Percentiles rank a stretch among this genome's conserved stretches.
Evolutionary conservation across 192 early-diverging fungal species (phyloP).

Genomic region (Lobosporangium transversale): DNA sequence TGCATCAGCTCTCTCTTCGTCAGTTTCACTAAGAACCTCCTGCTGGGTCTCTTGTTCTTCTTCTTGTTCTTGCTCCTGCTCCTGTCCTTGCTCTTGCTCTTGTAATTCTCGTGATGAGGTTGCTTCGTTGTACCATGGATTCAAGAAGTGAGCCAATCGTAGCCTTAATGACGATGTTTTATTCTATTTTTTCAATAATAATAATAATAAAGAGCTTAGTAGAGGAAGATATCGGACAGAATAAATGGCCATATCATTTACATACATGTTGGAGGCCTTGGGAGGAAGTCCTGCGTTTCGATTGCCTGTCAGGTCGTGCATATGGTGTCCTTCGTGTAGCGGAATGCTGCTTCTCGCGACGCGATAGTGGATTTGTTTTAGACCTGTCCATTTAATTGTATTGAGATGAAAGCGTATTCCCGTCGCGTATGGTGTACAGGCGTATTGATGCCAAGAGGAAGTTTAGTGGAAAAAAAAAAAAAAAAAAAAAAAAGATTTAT

Average conservation of each 20-base stretch:
- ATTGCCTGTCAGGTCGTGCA: not conserved
- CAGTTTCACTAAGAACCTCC: too few relatives aligned
- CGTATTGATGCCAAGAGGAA: too few relatives aligned
- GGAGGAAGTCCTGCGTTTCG: not conserved
- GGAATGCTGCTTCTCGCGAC: not conserved
- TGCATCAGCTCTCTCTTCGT: too few relatives aligned
- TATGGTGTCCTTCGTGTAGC: not conserved
- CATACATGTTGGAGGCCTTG: not conserved
- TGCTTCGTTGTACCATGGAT: constrained; percentile 8
- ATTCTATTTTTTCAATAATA: not conserved
- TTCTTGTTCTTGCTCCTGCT: not conserved
- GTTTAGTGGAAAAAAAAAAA: too few relatives aligned
- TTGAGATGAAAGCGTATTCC: too few relatives aligned
- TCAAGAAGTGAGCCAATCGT: constrained; percentile 7
- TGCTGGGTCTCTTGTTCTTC: not conserved
- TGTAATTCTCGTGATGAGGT: not conserved
- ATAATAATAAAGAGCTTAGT: not conserved
- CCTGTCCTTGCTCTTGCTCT: not conserved
- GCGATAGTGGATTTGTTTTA: not conserved
- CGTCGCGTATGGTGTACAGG: too few relatives aligned
- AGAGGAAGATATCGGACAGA: not conserved
- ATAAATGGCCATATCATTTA: too few relatives aligned
- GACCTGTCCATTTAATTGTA: not conserved
- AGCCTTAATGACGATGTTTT: not conserved
- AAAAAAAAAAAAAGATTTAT: too few relatives aligned